Evolutionary conservation across 192 early-diverging fungal species (phyloP).

Genomic region (Borealophlyctis nickersoniae): DNA sequence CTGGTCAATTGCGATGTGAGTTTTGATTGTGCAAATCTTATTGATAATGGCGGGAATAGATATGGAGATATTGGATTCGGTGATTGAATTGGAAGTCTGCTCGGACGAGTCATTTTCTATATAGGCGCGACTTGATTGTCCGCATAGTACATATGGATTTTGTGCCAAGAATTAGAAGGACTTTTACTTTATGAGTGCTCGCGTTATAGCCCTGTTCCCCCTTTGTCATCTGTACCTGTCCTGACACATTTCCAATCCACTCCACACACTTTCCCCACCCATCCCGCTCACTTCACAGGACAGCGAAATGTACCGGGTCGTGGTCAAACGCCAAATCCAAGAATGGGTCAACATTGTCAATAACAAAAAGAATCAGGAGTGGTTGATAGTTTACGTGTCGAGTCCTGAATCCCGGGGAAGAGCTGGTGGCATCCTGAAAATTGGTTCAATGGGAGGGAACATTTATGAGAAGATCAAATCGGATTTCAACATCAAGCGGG

Average conservation of each 20-base stretch:
- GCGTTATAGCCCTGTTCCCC: too few relatives aligned
- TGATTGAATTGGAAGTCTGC: not conserved
- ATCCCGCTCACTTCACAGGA: constrained; percentile 53
- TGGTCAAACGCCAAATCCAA: constrained; percentile 63
- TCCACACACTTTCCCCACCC: too few relatives aligned
- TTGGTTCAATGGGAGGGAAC: constrained; percentile 18
- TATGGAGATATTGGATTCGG: not conserved
- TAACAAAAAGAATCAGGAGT: constrained; percentile 81
- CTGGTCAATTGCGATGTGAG: constrained; percentile 76
- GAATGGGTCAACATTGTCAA: constrained; percentile 74
- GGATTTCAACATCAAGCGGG: constrained; percentile 71
- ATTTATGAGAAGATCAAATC: constrained; percentile 84
- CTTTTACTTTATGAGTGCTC: too few relatives aligned
- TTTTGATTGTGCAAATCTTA: not conserved
- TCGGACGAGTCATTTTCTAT: not conserved
- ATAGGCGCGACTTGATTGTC: not conserved
- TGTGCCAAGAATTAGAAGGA: too few relatives aligned
- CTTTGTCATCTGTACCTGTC: too few relatives aligned
- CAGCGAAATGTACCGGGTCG: constrained; percentile 68
- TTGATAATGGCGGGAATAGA: too few relatives aligned
- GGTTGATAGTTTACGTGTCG: constrained; percentile 68
- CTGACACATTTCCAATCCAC: too few relatives aligned
- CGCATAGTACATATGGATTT: too few relatives aligned
- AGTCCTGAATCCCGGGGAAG: constrained; percentile 26
- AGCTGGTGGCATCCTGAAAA: constrained; percentile 20